Evolutionary conservation across 163 green algal species (phyloP).

Genomic region (Scenedesmus sp.): DNA sequence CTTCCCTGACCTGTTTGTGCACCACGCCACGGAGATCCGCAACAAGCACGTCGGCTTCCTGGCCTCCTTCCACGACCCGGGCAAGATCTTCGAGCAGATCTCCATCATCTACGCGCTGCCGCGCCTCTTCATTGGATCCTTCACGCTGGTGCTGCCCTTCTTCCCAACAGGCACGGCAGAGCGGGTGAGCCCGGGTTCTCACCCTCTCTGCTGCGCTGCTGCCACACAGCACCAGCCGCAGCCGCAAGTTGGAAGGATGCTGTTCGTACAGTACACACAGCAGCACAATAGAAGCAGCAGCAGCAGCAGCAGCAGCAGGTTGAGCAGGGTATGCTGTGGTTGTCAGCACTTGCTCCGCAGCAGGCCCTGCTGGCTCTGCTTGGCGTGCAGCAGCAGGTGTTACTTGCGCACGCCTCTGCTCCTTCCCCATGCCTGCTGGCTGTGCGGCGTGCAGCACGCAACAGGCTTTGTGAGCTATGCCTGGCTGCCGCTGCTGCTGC

Average conservation of each 20-base stretch:
- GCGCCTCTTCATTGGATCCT: constrained; percentile 96
- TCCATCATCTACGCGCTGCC: constrained; percentile 98
- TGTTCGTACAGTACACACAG: not conserved
- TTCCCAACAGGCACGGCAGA: constrained; percentile 98
- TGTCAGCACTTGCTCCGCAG: not conserved
- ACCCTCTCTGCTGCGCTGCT: not conserved
- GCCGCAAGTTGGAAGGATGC: not conserved
- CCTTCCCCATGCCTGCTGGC: not conserved
- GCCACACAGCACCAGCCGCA: not conserved
- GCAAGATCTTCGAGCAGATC: constrained; percentile 98
- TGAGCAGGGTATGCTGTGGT: not conserved
- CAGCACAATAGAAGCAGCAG: not conserved
- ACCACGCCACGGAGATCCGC: constrained; percentile 91
- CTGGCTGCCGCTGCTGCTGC: not conserved
- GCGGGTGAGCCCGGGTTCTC: constrained; percentile 66
- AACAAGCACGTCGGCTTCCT: constrained; percentile 99
- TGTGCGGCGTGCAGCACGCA: not conserved
- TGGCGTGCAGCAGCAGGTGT: not conserved
- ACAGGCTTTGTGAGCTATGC: not conserved
- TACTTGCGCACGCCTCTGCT: not conserved
- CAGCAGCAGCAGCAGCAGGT: not conserved
- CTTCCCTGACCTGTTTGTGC: constrained; percentile 98
- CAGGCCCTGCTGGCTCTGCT: not conserved
- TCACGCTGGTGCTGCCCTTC: constrained; percentile 99
- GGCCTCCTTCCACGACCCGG: constrained; percentile 94